Base-by-base conservation (phyloP, 371 early-diverging fungal genomes). In the Mucor circinelloides region DNA sequence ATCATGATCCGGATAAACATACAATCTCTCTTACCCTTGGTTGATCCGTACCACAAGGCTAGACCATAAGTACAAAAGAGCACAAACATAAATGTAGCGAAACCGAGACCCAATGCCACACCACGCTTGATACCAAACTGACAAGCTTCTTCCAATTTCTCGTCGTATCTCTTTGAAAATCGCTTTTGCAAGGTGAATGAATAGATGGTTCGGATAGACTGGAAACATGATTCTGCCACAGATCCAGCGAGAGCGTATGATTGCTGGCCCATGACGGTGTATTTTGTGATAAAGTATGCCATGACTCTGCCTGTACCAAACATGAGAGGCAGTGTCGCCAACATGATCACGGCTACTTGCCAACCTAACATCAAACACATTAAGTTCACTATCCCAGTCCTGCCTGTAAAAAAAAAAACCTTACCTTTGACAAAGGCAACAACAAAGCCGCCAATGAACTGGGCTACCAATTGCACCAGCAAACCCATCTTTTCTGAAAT, bases 171-270 rank as follows among this genome's bases (percentile, higher is more conserved):
- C 6, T 75, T 66, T 6, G 84, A 68, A 68, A 93, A 89, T 12
- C 92, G 87, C 19, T 83, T 75, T 75, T 95, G 92, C 13, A 89
- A 87, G 59, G 89, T 90, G 77, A 96, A 97, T 0, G 96, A 85
- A 56, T 86, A 88, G 19, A 96, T 92, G 2, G 97, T 97, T 54
- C 96, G 89, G 62, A 98, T 92, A 25, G 90, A 85, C 8, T 91
- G 77, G 57, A 99, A 83, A 0, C 89, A 93, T 71, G 97, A 79
- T 64, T 83, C 80, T 21, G 79, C 83, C 27, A 83, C 71, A 0
- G 79, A 64, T 13, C 83, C 83, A 9, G 80, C 83, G 30, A 75
- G 70, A 21, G 80, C 83, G 68, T 80, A 80, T 17, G 72, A 52
- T 27, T 73, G 60, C 59, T 83, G 83, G 0, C 77, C 61, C 13